Conservation (phyloP, 345 rosid genomes). For the Lepidium aucheri region DNA sequence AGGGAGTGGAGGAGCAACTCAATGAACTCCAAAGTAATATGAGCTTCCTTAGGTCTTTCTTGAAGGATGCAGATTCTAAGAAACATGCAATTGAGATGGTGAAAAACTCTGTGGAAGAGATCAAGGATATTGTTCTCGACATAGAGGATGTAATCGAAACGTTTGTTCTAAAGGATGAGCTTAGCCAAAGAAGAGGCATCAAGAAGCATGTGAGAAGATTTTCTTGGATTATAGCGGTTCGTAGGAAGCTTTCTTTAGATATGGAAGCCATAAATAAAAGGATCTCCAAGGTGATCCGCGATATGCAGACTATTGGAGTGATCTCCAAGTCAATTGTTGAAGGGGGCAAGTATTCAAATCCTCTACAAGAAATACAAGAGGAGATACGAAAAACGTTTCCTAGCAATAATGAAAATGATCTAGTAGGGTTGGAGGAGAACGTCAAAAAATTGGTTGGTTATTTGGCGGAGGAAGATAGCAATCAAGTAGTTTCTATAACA, state of each 20-base stretch:
- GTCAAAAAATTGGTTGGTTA: neutral
- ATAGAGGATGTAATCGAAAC: conserved; percentile 25
- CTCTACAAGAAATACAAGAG: neutral
- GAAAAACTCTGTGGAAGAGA: neutral
- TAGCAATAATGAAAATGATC: conserved; percentile 13
- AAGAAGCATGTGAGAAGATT: neutral
- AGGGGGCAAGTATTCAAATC: neutral
- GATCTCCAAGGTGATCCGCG: neutral
- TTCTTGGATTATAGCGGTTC: neutral
- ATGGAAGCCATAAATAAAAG: conserved; percentile 1
- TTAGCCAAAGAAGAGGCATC: neutral
- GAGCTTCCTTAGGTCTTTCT: neutral
- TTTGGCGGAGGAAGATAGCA: too few relatives aligned
- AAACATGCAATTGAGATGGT: too few relatives aligned
- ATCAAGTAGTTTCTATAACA: too few relatives aligned
- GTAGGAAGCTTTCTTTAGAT: neutral
- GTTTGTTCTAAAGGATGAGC: neutral
- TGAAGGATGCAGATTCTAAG: neutral
- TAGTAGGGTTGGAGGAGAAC: conserved; percentile 32
- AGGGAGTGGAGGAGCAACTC: neutral
- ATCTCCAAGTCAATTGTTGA: neutral
- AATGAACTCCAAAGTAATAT: neutral
- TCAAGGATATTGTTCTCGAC: conserved; percentile 19
- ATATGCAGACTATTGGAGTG: neutral
- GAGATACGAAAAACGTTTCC: neutral